phyloP scores from a whole-genome alignment of 1,284 basidiomycete genomes.

The Apiotrichum brassicae region DNA sequence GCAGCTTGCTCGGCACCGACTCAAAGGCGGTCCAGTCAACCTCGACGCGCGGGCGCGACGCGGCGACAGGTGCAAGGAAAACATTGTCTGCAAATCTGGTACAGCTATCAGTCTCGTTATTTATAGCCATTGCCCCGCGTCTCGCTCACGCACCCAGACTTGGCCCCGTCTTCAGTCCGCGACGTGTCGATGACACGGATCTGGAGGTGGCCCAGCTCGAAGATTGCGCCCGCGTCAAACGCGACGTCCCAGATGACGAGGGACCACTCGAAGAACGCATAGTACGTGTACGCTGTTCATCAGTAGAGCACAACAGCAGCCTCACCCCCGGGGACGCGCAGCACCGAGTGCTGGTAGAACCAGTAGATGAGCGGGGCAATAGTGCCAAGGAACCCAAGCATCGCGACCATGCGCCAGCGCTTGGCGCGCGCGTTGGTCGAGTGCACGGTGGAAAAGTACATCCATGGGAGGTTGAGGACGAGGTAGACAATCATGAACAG shows the following conservation, averaged over 20 bases:
- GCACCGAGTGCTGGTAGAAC: constrained; percentile 75
- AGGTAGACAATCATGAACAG: constrained; percentile 82
- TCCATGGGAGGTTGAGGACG: constrained; percentile 77
- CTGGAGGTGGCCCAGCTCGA: constrained; percentile 53
- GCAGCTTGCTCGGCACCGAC: constrained; percentile 4
- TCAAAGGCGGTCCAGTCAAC: constrained; percentile 20
- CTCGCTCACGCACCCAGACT: constrained; percentile 19
- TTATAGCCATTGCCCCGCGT: too few relatives aligned
- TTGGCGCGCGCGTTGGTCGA: constrained; percentile 11
- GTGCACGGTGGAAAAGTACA: constrained; percentile 62
- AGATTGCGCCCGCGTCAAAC: constrained; percentile 63
- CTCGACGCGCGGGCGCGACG: constrained; percentile 5
- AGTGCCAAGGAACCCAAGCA: constrained; percentile 56
- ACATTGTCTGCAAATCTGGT: constrained; percentile 1
- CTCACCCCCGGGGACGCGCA: constrained; percentile 67
- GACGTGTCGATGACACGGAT: constrained; percentile 16
- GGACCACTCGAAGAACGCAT: constrained; percentile 80
- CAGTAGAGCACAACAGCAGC: neutral
- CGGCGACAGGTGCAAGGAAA: constrained; percentile 8
- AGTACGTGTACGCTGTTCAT: constrained; percentile 67
- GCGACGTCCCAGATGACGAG: constrained; percentile 71
- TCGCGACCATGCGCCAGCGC: constrained; percentile 7
- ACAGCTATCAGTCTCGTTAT: too few relatives aligned
- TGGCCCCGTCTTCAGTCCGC: constrained; percentile 7
- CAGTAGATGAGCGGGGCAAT: constrained; percentile 73